phyloP scores from a whole-genome alignment of 352 stramenopile species.

The Peronospora farinosa region DNA sequence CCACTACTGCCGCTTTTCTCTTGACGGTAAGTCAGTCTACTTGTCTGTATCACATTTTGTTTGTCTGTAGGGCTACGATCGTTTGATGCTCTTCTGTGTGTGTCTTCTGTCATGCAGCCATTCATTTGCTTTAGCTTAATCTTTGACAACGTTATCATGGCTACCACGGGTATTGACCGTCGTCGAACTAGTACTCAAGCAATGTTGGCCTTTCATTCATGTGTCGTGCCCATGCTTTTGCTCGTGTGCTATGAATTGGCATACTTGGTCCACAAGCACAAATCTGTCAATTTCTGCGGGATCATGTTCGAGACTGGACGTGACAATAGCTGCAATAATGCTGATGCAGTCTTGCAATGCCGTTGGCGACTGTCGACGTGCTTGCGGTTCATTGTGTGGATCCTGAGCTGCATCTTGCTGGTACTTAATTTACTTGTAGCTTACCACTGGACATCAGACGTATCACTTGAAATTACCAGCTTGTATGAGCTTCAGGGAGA shows the following conservation, averaged over 20 bases:
- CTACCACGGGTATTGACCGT: constrained; percentile 64
- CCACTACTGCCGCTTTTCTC: constrained; percentile 63
- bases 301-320: constrained; percentile 79
- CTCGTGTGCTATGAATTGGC: constrained; percentile 86
- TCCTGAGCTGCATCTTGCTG: constrained; percentile 49
- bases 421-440: constrained; percentile 67
- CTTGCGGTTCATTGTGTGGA: constrained; percentile 64
- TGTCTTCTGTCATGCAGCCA: constrained; percentile 33
- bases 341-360: constrained; percentile 15
- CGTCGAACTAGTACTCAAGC: constrained; percentile 43
- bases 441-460: constrained; percentile 48
- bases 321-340: constrained; percentile 24
- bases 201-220: constrained; percentile 80
- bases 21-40: constrained; percentile 42
- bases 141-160: constrained; percentile 79
- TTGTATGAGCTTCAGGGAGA: constrained; percentile 73
- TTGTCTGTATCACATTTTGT: neutral
- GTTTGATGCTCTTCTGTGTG: constrained; percentile 2
- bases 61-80: neutral
- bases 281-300: constrained; percentile 86
- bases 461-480: constrained; percentile 45
- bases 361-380: constrained; percentile 43
- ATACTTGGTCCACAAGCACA: constrained; percentile 88
- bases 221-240: constrained; percentile 78
- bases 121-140: constrained; percentile 76